Base-by-base conservation (phyloP, 176 grass and related monocot species). In the Raddia distichophylla region DNA sequence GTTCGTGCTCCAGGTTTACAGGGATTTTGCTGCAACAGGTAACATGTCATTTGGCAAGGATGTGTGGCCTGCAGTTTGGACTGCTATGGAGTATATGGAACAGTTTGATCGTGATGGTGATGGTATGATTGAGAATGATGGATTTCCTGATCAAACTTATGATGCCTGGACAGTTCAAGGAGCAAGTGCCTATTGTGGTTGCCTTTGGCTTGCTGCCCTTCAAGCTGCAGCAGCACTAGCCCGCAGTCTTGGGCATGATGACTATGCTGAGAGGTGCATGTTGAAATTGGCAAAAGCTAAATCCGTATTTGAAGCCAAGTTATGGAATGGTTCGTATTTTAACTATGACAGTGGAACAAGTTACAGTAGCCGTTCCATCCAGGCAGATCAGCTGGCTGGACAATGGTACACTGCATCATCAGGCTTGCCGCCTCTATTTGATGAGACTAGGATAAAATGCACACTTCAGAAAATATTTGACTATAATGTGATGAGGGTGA, bases 121-220 rank as follows among this genome's bases (percentile, higher is more conserved):
- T 80, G 74, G 72, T 49, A 81, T 98, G 69, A 91, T 98, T 68
- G 95, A 98, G 86, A 98, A 98, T 78, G 95, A 98, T 78, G 92
- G 95, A 15, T 98, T 94, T 84, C 95, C 95, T 74, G 95, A 98
- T 91, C 95, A 98, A 84, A 98, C 95, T 17, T 98, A 98, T 17
- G 95, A 98, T 91, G 84, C 95, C 48, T 98, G 92, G 95, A 98
- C 90, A 37, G 95, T 98, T 80, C 92, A 73, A 37, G 95, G 95
- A 72, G 83, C 92, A 60, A 94, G 92, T 83, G 95, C 95, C 2
- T 98, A 98, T 33, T 98, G 88, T 66, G 95, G 95, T 75, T 94
- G 95, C 76, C 90, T 98, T 49, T 98, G 95, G 95, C 92, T 98
- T 60, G 92, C 92, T 54, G 80, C 95, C 75, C 92, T 98, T 64